Base-by-base conservation (phyloP, 805 yeast species). In the Teunomyces atbi region DNA sequence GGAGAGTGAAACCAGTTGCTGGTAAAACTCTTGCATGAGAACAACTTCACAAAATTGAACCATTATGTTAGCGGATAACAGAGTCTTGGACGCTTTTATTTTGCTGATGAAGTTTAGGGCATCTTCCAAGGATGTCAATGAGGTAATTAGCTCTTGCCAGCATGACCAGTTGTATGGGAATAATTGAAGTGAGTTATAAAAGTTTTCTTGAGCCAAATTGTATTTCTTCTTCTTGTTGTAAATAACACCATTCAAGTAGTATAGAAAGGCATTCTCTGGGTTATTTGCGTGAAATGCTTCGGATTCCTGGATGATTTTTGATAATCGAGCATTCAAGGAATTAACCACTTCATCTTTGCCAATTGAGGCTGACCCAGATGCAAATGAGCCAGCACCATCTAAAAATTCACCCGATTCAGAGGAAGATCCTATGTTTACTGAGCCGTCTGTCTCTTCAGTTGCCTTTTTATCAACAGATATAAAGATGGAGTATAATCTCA, bases 91-190 rank as follows among this genome's bases (percentile, higher is more conserved):
- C n/a, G 63, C 58, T 38, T 70, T 61, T 51, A 75, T 59, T 52
- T 69, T 64, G 50, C 67, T 59, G 35, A 73, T 51, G 50, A 76
- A 57, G 44, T 57, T 54, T 41, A 69, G 47, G 0, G 89, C 84
- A 45, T 86, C 87, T 49, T 84, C 86, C 45, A 82, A 74, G 26
- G 81, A 76, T 6, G 78, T 65, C 23, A 89, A 66, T 44, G 88
- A 81, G 3, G 80, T 69, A 10, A 82, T 68, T 33, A 94, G 70
- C 59, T 92, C 97, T 47, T 77, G 74, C 97, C 97, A 94, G 48
- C 94, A 86, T 45, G 91, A 79, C 99, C 99, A 94, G 62, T 92
- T 92, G 62, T 76, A 86, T 0, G 97, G 96, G 55, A 84, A 89
- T 23, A 75, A 42, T 19, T 76, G 69, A 11, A 92, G 59, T 1